Evolutionary conservation across 148 eudicot genomes (phyloP), one percentile per base, ranked within the genome.

Genomic region (Amaranthus cruentus): DNA sequence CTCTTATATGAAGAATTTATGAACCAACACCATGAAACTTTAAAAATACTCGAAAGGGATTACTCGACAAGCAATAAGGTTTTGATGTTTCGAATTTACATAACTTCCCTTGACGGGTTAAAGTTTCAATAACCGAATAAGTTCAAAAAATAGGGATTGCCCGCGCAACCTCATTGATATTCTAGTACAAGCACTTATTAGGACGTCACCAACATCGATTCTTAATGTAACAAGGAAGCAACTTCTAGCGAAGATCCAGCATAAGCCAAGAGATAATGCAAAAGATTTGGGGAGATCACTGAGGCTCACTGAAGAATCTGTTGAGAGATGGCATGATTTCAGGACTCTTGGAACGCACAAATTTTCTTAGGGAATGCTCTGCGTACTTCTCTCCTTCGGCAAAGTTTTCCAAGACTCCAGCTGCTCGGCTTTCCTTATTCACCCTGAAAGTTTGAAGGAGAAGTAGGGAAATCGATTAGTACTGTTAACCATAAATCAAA

Each of bases 311-410:
- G 67, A 92, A 90, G 83, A 90, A 92, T 6, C 64, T 76, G 84
- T 90, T 90, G 78, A 92, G 53, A 68, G 83, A 58, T 73, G 96
- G 98, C 93, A 92, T 90, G 83, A 92, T 88, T 83, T 92, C 91
- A 0, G 93, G 84, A 46, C 90, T 44, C 90, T 70, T 87, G 67
- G 75, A 76, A 58, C 93, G 93, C 60, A 87, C 96, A 83, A 72
- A 92, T 82, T 83, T 90, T 79, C 96, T 78, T 54, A 92, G 51
- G n/a, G 73, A 18, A 75, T 92, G 89, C 74, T 88, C 76, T 3
- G 87, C 69, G 13, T 92, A 92, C 75, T 75, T 88, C 80, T 90
- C 90, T 28, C 97, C 97, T 76, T 92, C 97, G 6, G 72, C 76
- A 71, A 63, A 73, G 76, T 90, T 92, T 1, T 92, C 98, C 79